phyloP scores from a whole-genome alignment of 768 basidiomycete genomes.

The Suillus lakei region DNA sequence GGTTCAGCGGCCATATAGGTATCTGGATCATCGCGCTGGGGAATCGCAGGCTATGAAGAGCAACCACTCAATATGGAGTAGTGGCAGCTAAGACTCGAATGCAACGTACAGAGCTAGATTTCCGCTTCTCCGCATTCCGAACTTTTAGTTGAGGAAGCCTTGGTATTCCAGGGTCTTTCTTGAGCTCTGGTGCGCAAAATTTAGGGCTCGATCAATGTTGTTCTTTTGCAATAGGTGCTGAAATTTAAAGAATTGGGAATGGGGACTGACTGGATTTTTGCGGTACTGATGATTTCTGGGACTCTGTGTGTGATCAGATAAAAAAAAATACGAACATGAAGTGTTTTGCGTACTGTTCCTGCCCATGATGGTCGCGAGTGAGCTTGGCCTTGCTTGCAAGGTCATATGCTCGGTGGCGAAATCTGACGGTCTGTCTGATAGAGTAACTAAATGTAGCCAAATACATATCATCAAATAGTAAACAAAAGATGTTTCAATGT shows the following conservation, averaged over 20 bases:
- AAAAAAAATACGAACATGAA: background rate
- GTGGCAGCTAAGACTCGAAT: conserved; percentile 3
- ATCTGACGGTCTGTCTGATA: too few relatives aligned
- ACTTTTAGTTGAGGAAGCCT: conserved; percentile 77
- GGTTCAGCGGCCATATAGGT: conserved; percentile 77
- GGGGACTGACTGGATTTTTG: conserved; percentile 29
- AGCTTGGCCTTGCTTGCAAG: too few relatives aligned
- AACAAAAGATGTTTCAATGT: too few relatives aligned
- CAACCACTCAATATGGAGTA: background rate
- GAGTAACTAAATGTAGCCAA: too few relatives aligned
- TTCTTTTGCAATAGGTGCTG: conserved; percentile 5
- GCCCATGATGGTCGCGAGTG: conserved; percentile 21
- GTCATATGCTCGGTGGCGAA: too few relatives aligned
- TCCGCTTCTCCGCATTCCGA: conserved; percentile 55
- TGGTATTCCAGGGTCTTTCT: conserved; percentile 90
- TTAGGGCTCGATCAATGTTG: conserved; percentile 5
- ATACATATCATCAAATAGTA: too few relatives aligned
- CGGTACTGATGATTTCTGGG: conserved; percentile 28
- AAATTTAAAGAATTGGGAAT: background rate
- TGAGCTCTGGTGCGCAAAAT: conserved; percentile 57
- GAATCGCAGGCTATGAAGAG: conserved; percentile 21
- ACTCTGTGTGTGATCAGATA: conserved; percentile 19
- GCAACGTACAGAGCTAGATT: conserved; percentile 44
- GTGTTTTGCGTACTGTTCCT: conserved; percentile 33
- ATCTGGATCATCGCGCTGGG: conserved; percentile 52